These are phyloP conservation scores for Kurtzmaniella fragi DNA, from an alignment of 805 yeast genomes.

Conservation along the genomic window DNA sequence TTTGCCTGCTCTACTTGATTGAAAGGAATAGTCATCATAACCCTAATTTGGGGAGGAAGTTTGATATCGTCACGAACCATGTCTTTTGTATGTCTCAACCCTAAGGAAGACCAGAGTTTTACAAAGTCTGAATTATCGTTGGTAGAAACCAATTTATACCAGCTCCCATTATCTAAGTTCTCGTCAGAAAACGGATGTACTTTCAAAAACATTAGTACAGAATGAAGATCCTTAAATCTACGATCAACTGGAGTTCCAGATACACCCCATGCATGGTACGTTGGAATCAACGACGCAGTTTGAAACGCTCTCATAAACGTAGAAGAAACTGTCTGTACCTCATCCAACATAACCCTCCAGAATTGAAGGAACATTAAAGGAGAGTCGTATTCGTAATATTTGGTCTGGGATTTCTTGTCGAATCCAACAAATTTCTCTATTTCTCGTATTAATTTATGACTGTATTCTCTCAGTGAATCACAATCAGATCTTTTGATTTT, in stretches of 20 bases:
- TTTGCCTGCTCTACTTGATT: conserved; percentile 81
- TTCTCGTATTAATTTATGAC: conserved; percentile 1
- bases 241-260: conserved; percentile 89
- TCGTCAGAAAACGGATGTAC: conserved; percentile 56
- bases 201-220: conserved; percentile 64
- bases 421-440: conserved; percentile 13
- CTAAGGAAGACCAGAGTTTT: conserved; percentile 47
- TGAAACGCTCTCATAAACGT: conserved; percentile 72
- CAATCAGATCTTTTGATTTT: conserved; percentile 1
- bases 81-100: conserved; percentile 78
- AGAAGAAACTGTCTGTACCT: conserved; percentile 86
- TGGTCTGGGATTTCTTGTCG: not conserved
- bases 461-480: not conserved
- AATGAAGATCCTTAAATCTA: conserved; percentile 60
- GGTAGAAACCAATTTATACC: conserved; percentile 27
- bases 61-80: conserved; percentile 74
- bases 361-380: conserved; percentile 80
- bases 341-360: conserved; percentile 88
- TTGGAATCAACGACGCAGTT: conserved; percentile 73
- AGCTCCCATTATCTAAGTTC: conserved; percentile 26
- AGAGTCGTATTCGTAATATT: conserved; percentile 54
- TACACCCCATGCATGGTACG: conserved; percentile 94
- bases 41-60: conserved; percentile 74
- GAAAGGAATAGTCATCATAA: conserved; percentile 67
- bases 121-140: conserved; percentile 22